Percentiles rank a stretch among this genome's conserved stretches.
phyloP scores from a whole-genome alignment of 345 rosid species.

The Noccaea bulbosa region DNA sequence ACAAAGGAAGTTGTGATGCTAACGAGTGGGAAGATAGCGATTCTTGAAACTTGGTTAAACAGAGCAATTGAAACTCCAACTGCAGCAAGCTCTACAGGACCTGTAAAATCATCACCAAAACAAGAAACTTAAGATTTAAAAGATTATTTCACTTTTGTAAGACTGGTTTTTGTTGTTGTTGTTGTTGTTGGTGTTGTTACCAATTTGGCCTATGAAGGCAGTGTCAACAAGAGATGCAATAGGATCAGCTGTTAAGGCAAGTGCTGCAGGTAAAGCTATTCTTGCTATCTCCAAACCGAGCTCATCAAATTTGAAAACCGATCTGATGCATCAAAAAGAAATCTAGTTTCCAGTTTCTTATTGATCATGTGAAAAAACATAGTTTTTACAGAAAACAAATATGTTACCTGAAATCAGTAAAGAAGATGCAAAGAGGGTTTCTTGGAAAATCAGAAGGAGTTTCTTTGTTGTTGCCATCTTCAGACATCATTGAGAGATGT shows the following conservation, averaged over 20 bases:
- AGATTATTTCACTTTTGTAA: background rate
- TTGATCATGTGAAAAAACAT: slow-evolving; percentile 18
- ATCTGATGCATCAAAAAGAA: slow-evolving; percentile 46
- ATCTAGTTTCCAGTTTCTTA: background rate
- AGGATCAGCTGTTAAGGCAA: slow-evolving; percentile 94
- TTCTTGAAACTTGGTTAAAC: slow-evolving; percentile 91
- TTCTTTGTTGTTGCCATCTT: slow-evolving; percentile 46
- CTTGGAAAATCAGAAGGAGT: slow-evolving; percentile 39
- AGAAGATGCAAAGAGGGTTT: slow-evolving; percentile 58
- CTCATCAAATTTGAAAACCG: slow-evolving; percentile 62
- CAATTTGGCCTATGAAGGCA: slow-evolving; percentile 93
- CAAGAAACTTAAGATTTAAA: background rate
- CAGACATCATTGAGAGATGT: slow-evolving; percentile 50
- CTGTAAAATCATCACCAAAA: slow-evolving; percentile 43
- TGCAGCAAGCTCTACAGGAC: slow-evolving; percentile 92
- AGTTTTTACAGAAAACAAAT: background rate
- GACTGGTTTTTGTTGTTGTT: background rate
- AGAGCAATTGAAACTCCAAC: slow-evolving; percentile 95
- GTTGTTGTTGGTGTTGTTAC: slow-evolving; percentile 41
- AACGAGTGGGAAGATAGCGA: slow-evolving; percentile 93
- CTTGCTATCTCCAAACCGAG: slow-evolving; percentile 80
- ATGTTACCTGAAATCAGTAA: slow-evolving; percentile 60
- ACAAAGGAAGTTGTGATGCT: slow-evolving; percentile 96
- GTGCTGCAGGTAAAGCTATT: slow-evolving; percentile 87
- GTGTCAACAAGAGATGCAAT: slow-evolving; percentile 94